Conservation (phyloP, 208 protist genomes). For the Leishmania turanica region DNA sequence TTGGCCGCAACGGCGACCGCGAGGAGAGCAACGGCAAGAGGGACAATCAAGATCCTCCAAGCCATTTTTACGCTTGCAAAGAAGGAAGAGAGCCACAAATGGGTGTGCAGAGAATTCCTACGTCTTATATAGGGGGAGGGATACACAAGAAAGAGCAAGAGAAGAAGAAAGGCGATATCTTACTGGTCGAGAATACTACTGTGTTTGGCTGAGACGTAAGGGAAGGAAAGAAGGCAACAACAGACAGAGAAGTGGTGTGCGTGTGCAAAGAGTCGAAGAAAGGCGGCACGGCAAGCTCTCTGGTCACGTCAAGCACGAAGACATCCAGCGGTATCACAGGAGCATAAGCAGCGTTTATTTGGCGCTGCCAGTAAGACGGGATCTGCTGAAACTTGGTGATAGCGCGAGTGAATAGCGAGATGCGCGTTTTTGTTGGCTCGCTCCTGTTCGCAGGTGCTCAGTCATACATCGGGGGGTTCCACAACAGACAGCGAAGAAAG, state of each 20-base stretch:
- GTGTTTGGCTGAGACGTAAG: not conserved
- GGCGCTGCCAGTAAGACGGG: not conserved
- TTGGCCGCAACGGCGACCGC: constrained; percentile 5
- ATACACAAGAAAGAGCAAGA: not conserved
- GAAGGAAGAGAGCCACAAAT: not conserved
- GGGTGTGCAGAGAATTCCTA: not conserved
- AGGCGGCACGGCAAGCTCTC: not conserved
- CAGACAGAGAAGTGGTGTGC: not conserved
- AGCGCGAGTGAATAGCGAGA: not conserved
- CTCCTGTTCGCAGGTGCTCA: not conserved
- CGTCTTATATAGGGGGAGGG: not conserved
- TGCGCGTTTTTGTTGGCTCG: too few relatives aligned
- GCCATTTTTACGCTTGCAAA: constrained; percentile 9
- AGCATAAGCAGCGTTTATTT: not conserved
- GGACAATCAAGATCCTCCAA: not conserved
- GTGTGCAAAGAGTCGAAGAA: not conserved
- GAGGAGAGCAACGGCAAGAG: constrained; percentile 7
- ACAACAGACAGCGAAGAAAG: not conserved
- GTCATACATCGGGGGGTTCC: not conserved
- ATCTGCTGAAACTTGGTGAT: not conserved
- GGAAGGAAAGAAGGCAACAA: not conserved
- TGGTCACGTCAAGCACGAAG: not conserved
- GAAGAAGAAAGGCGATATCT: not conserved
- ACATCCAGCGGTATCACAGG: too few relatives aligned
- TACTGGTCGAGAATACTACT: not conserved